Percentiles rank a stretch among this genome's conserved stretches.
Evolutionary conservation across 2,329 filamentous ascomycete species (phyloP).

Genomic region (Zymoseptoria tritici): DNA sequence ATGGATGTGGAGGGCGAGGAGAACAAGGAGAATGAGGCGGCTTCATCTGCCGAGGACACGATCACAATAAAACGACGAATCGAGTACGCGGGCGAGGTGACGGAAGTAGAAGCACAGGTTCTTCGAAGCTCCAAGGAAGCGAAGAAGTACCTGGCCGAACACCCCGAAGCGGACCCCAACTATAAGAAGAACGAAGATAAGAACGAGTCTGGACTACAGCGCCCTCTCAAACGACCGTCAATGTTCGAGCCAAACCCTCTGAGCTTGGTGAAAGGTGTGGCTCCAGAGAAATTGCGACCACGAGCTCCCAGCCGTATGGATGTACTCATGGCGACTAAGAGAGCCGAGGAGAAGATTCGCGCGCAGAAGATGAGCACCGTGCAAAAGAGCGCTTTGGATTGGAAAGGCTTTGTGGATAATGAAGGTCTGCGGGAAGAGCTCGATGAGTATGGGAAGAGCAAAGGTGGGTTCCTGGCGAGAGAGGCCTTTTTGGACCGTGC

Average conservation of each 20-base stretch:
- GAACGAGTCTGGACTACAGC: slow-evolving; percentile 29
- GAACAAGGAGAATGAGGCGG: slow-evolving; percentile 19
- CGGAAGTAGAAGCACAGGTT: slow-evolving; percentile 48
- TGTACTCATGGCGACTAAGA: slow-evolving; percentile 27
- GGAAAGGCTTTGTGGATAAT: slow-evolving; percentile 56
- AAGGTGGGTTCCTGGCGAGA: slow-evolving; percentile 53
- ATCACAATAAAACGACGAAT: slow-evolving; percentile 52
- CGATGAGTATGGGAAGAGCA: slow-evolving; percentile 53
- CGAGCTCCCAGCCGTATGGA: slow-evolving; percentile 27
- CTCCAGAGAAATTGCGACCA: slow-evolving; percentile 37
- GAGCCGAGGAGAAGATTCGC: slow-evolving; percentile 27
- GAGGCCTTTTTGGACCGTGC: slow-evolving; percentile 57
- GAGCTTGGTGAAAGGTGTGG: slow-evolving; percentile 39
- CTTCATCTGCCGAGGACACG: slow-evolving; percentile 34
- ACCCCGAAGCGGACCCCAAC: slow-evolving; percentile 29
- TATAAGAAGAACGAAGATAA: slow-evolving; percentile 20
- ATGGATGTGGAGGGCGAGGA: slow-evolving; percentile 16
- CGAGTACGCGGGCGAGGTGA: slow-evolving; percentile 49
- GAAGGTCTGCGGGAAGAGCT: slow-evolving; percentile 56
- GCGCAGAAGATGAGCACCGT: slow-evolving; percentile 58
- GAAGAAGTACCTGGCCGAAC: slow-evolving; percentile 42
- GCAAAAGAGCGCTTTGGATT: slow-evolving; percentile 59
- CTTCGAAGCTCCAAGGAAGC: slow-evolving; percentile 49
- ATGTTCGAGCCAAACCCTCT: slow-evolving; percentile 46
- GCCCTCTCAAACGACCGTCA: slow-evolving; percentile 40